phyloP scores from a whole-genome alignment of 2,329 filamentous ascomycete species.

The Fusarium oligoseptatum region DNA sequence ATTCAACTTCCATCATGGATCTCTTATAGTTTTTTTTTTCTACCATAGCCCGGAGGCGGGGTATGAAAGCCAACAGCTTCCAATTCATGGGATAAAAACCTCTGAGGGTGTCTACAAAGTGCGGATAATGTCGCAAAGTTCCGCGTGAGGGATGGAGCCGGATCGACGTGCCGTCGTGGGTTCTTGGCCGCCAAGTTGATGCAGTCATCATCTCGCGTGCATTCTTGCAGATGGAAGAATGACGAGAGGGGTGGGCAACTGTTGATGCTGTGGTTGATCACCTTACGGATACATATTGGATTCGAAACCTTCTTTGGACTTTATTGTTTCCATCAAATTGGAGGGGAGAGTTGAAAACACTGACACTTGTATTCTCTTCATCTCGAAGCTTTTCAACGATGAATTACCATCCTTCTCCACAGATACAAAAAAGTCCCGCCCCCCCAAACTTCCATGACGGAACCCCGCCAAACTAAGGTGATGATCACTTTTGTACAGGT shows the following conservation, averaged over 20 bases:
- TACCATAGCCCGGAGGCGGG: background rate
- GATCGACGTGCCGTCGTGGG: conserved; percentile 9
- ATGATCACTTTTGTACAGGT: background rate
- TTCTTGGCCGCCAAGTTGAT: conserved; percentile 1
- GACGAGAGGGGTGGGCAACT: background rate
- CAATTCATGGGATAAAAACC: background rate
- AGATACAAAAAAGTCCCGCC: conserved; percentile 14
- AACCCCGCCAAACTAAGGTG: conserved; percentile 33
- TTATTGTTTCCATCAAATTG: no score
- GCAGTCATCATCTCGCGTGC: background rate
- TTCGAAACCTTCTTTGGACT: background rate
- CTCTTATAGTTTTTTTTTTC: background rate
- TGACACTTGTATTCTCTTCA: background rate
- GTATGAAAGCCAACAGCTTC: background rate
- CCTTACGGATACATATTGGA: background rate
- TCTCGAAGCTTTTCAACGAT: background rate
- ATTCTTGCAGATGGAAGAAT: background rate
- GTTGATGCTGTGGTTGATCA: background rate
- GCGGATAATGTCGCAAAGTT: conserved; percentile 1
- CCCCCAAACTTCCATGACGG: conserved; percentile 16
- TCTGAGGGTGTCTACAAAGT: background rate
- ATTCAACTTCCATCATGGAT: background rate
- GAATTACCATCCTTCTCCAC: conserved; percentile 20
- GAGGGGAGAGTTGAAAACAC: background rate
- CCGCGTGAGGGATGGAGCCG: background rate